Evolutionary conservation across 139 green algal genomes (phyloP).

Genomic region (Trebouxia sp.): DNA sequence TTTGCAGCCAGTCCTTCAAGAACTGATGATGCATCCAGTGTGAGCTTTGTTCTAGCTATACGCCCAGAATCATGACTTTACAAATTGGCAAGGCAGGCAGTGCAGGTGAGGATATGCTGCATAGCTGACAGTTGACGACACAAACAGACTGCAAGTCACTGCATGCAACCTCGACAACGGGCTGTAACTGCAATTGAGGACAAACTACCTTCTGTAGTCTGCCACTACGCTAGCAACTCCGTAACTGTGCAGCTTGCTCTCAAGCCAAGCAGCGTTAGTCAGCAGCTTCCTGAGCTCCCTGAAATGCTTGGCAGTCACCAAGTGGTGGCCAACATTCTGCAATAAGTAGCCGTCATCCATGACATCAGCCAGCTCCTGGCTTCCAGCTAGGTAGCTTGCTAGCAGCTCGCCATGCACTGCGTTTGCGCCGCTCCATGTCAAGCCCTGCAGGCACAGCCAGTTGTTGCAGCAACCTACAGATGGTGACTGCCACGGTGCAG

Average conservation of each 20-base stretch:
- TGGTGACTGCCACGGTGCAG: too few relatives aligned
- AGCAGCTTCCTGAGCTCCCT: conserved; percentile 61
- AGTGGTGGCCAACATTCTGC: conserved; percentile 70
- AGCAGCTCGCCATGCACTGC: conserved; percentile 26
- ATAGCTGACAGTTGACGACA: too few relatives aligned
- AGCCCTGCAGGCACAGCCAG: too few relatives aligned
- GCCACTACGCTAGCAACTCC: conserved; percentile 63
- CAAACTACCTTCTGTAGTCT: conserved; percentile 69
- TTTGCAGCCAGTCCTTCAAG: too few relatives aligned
- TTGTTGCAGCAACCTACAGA: too few relatives aligned
- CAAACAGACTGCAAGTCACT: too few relatives aligned
- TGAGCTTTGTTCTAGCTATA: background rate
- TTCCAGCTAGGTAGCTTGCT: background rate
- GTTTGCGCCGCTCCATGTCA: background rate
- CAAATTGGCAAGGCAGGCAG: too few relatives aligned
- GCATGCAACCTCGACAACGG: too few relatives aligned
- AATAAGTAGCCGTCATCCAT: conserved; percentile 80
- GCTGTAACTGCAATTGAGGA: background rate
- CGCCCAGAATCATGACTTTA: too few relatives aligned
- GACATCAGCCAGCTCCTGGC: conserved; percentile 30
- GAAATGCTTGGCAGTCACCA: conserved; percentile 50
- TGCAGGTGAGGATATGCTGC: too few relatives aligned
- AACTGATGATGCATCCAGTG: background rate
- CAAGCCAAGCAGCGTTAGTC: conserved; percentile 70
- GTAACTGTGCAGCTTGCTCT: conserved; percentile 75